Percentiles rank a stretch among this genome's conserved stretches.
Conservation (phyloP, 2,329 filamentous ascomycete genomes). For the Diatrype stigma region DNA sequence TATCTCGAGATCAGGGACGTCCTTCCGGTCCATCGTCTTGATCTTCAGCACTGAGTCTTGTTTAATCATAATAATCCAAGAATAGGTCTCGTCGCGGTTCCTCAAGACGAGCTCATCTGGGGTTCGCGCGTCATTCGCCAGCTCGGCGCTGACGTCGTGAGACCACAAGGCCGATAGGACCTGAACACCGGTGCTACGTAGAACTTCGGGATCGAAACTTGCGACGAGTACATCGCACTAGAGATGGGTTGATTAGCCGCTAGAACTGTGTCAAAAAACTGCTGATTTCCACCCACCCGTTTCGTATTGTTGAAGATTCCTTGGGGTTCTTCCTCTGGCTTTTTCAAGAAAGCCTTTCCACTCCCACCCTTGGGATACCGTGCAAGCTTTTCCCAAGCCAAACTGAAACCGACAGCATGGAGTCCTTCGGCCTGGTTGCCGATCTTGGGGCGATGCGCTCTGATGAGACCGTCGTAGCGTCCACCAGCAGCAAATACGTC, state of each 20-base stretch:
- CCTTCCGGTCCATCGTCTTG: slow-evolving; percentile 71
- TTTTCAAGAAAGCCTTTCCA: slow-evolving; percentile 63
- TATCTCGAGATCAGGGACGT: slow-evolving; percentile 72
- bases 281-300: slow-evolving; percentile 46
- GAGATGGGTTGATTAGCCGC: slow-evolving; percentile 8
- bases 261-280: background rate
- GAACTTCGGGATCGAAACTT: slow-evolving; percentile 73
- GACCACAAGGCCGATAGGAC: slow-evolving; percentile 77
- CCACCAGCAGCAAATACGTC: slow-evolving; percentile 92
- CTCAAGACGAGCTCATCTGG: slow-evolving; percentile 74
- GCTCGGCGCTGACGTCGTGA: slow-evolving; percentile 80
- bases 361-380: slow-evolving; percentile 53
- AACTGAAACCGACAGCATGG: slow-evolving; percentile 87
- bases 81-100: slow-evolving; percentile 73
- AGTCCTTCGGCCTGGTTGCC: slow-evolving; percentile 58
- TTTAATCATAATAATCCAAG: slow-evolving; percentile 87
- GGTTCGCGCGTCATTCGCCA: slow-evolving; percentile 74
- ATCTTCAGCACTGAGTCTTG: slow-evolving; percentile 73
- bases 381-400: slow-evolving; percentile 81
- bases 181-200: slow-evolving; percentile 72
- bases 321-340: slow-evolving; percentile 58
- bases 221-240: slow-evolving; percentile 87
- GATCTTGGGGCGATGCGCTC: slow-evolving; percentile 71
- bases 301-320: slow-evolving; percentile 57
- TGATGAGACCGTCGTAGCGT: slow-evolving; percentile 85